These are phyloP conservation scores for Rhodosporidiobolus sp. DNA, from an alignment of 768 basidiomycete genomes.

Conservation along the genomic window DNA sequence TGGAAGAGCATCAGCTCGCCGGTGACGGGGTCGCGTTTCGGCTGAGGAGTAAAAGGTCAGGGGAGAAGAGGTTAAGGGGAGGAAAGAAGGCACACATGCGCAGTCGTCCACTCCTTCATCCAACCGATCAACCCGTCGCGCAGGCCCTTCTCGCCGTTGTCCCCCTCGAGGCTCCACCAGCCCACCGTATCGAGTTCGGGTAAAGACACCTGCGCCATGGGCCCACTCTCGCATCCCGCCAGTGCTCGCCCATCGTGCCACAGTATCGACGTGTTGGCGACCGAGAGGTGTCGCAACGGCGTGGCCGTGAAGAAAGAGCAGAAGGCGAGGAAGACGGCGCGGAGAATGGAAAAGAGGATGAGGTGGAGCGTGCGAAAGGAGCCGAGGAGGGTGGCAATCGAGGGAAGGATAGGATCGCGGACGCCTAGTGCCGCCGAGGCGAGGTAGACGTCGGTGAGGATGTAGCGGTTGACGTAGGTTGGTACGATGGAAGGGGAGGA, in stretches of 20 bases:
- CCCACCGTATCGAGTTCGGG: constrained; percentile 50
- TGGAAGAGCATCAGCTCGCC: constrained; percentile 44
- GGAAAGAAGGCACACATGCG: constrained; percentile 15
- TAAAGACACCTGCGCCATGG: constrained; percentile 48
- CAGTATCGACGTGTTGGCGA: constrained; percentile 51
- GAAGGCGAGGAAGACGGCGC: constrained; percentile 42
- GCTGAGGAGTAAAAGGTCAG: constrained; percentile 17
- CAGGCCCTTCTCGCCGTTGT: constrained; percentile 31
- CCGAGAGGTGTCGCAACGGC: constrained; percentile 42
- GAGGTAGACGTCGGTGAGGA: constrained; percentile 45
- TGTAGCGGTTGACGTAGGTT: constrained; percentile 48
- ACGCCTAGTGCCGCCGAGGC: constrained; percentile 45
- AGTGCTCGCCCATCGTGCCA: constrained; percentile 49
- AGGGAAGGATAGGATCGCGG: constrained; percentile 41
- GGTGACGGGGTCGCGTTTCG: constrained; percentile 43
- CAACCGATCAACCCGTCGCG: constrained; percentile 36
- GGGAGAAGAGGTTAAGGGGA: no score
- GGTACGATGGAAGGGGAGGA: constrained; percentile 12
- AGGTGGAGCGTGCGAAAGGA: constrained; percentile 48
- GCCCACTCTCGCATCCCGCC: constrained; percentile 51
- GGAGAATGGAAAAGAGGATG: constrained; percentile 46
- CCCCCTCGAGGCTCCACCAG: constrained; percentile 44
- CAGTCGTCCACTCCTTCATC: constrained; percentile 42
- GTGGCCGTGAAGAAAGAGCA: constrained; percentile 38
- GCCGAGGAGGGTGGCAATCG: constrained; percentile 50